These are phyloP conservation scores for Pholiota conissans DNA, from an alignment of 768 basidiomycete species.

Conservation along the genomic window DNA sequence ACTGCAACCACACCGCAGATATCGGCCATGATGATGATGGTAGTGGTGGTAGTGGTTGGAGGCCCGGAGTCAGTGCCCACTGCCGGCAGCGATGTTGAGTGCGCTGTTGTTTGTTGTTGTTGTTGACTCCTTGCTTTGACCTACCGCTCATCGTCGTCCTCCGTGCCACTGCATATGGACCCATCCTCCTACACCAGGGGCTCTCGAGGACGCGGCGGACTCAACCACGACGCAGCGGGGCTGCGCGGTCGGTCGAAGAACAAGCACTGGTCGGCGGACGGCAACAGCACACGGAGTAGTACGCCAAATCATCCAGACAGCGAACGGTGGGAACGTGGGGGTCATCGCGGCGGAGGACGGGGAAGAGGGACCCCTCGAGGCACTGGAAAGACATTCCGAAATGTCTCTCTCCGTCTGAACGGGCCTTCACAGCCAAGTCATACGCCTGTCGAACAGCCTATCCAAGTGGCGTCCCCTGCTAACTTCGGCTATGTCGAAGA, in stretches of 20 bases:
- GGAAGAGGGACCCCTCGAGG: slow-evolving; percentile 35
- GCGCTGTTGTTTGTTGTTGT: slow-evolving; percentile 14
- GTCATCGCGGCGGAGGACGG: slow-evolving; percentile 50
- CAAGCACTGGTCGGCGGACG: slow-evolving; percentile 60
- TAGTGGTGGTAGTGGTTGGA: neutral
- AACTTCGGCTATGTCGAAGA: neutral
- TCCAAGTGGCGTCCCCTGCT: slow-evolving; percentile 1
- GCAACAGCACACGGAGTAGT: slow-evolving; percentile 30
- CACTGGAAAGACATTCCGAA: slow-evolving; percentile 37
- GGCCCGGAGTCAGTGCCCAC: neutral
- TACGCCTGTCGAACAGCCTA: slow-evolving; percentile 18
- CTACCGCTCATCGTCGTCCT: slow-evolving; percentile 8
- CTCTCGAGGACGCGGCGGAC: slow-evolving; percentile 23
- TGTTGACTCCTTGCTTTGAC: slow-evolving; percentile 11
- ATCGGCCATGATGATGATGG: neutral
- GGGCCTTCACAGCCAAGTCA: neutral
- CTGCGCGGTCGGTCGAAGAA: slow-evolving; percentile 44
- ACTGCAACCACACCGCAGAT: neutral
- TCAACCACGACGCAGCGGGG: slow-evolving; percentile 14
- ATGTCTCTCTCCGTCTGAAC: slow-evolving; percentile 38
- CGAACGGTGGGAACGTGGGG: slow-evolving; percentile 67
- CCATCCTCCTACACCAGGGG: slow-evolving; percentile 19
- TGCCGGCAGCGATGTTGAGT: neutral
- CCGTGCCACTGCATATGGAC: slow-evolving; percentile 26
- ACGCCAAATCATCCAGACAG: slow-evolving; percentile 41